Conservation (phyloP, 768 basidiomycete species). For the Plicaturopsis crispa region DNA sequence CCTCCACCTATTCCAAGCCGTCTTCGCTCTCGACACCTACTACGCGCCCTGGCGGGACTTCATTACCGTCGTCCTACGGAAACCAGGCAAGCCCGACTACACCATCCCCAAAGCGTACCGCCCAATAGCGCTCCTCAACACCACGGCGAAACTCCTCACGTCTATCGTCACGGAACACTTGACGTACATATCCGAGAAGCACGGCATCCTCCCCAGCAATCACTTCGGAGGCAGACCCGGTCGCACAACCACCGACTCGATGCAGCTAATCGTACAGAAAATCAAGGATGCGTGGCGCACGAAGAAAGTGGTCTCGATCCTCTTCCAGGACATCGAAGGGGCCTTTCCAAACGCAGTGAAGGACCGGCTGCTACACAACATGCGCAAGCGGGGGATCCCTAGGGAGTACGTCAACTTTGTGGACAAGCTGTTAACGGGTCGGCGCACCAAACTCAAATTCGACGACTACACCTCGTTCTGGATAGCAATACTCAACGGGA, state of each 20-base stretch:
- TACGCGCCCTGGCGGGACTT: constrained; percentile 2
- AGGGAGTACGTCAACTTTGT: constrained; percentile 11
- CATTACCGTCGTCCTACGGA: constrained; percentile 1
- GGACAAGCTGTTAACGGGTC: constrained; percentile 9
- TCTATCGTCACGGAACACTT: constrained; percentile 5
- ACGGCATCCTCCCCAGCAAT: constrained; percentile 2
- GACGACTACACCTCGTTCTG: constrained; percentile 15
- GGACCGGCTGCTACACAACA: constrained; percentile 14
- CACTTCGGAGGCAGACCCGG: constrained; percentile 11
- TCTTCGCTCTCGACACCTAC: constrained; percentile 9
- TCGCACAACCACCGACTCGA: constrained; percentile 9
- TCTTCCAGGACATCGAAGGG: constrained; percentile 10
- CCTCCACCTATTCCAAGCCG: constrained; percentile 18
- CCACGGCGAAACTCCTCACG: constrained; percentile 8
- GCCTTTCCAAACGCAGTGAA: constrained; percentile 2
- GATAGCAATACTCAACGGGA: constrained; percentile 13
- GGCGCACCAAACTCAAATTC: constrained; percentile 13
- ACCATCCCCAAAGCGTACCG: constrained; percentile 20
- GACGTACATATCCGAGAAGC: constrained; percentile 4
- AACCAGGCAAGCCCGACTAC: constrained; percentile 25
- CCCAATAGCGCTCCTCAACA: constrained; percentile 24
- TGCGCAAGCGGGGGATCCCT: constrained; percentile 15
- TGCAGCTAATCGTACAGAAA: constrained; percentile 5
- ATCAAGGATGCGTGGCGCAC: constrained; percentile 12
- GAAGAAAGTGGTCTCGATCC: constrained; percentile 5